Base-by-base conservation (phyloP, 1,139 yeast species). In the Entelexis sorbosivorans region DNA sequence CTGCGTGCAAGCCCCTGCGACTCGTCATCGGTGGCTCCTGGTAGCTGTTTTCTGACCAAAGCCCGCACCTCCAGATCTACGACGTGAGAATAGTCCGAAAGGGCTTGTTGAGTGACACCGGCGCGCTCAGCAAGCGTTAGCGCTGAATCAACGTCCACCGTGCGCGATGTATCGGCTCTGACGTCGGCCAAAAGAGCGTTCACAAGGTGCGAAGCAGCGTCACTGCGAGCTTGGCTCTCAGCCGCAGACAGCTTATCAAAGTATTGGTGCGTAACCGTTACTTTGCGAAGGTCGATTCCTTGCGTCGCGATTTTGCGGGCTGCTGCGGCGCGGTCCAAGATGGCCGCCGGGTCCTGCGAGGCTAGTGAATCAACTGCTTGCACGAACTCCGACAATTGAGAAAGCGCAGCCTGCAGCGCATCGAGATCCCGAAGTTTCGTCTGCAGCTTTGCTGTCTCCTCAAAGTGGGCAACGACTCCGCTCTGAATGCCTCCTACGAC, bases 261-360 rank as follows among this genome's bases (percentile, higher is more conserved):
- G n/a, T 81, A 64, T 33, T 76, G 74, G 0, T 70, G 64, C 34
- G 88, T 68, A 0, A 86, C 89, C 0, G 82, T 78, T 5, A 86
- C 70, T 2, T 70, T 63, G 7, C 76, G 66, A 45, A 88, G 63
- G 59, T 84, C 77, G 69, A 62, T 7, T 78, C 47, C 47, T 5
- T 44, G 11, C n/a, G 38, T 20, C 6, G 39, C 47, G 13, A 44
- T 44, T 9, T 26, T 20, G 26, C 39, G 47, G 11, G 47, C 47
- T 2, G 24, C 33, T 1, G 38, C 39, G 17, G 45, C 45, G 36
- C 32, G 36, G 29, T 42, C 45, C 28, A 42, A 19, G 8, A 42
- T 36, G 13, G 36, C 22, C 3, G 50, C 34, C 5, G 46, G 35
- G 16, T 35, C 39, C 31, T 48, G 50, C 36, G 36, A 22, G 16